Conservation (phyloP, 345 rosid species). For the Brassica carinata region DNA sequence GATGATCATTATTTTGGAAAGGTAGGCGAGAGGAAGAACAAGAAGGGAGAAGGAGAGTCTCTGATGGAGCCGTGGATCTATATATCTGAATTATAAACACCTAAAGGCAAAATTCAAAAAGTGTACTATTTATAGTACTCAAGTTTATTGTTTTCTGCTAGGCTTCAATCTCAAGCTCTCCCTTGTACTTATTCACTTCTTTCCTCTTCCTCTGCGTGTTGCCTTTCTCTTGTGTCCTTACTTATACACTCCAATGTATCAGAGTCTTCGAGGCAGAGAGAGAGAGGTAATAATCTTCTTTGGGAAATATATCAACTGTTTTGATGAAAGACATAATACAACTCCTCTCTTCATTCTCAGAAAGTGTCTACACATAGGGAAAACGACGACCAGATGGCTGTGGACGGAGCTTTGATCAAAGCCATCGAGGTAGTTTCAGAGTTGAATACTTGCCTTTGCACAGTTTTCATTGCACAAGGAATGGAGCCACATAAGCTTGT, state of each 20-base stretch:
- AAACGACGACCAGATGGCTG: conserved; percentile 78
- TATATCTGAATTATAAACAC: no score
- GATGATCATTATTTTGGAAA: no score
- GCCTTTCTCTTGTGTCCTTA: background rate
- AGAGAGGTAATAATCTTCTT: background rate
- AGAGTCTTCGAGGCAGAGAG: background rate
- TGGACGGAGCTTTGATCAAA: conserved; percentile 58
- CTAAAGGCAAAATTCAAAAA: background rate
- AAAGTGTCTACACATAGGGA: conserved; percentile 41
- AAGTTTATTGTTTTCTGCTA: background rate
- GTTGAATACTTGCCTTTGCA: conserved; percentile 65
- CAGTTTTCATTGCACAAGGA: conserved; percentile 73
- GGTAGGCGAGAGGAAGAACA: no score
- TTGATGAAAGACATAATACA: background rate
- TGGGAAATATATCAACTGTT: background rate
- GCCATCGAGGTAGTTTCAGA: conserved; percentile 68
- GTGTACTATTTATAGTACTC: background rate
- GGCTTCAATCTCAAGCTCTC: background rate
- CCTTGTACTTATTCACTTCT: background rate
- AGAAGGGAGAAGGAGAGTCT: no score
- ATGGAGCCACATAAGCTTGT: conserved; percentile 82
- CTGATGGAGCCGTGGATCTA: no score
- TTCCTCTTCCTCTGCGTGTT: background rate
- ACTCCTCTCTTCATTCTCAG: no score
- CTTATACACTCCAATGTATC: background rate